These are phyloP conservation scores for Zygosaccharomyces bailii DNA, from an alignment of 805 yeast genomes.

Conservation along the genomic window DNA sequence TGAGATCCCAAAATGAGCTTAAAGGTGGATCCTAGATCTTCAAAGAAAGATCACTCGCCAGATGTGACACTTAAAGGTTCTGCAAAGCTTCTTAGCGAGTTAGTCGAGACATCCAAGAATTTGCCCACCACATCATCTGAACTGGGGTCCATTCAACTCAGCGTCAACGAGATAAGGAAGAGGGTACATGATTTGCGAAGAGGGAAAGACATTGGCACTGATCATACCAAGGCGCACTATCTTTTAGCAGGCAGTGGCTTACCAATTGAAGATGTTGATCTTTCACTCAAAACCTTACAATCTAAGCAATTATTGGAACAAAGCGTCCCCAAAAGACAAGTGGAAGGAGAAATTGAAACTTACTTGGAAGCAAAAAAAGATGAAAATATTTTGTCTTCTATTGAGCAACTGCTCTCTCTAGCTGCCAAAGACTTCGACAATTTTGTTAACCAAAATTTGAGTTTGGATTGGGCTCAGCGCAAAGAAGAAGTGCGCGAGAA, in stretches of 20 bases:
- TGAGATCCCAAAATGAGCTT: slow-evolving; percentile 7
- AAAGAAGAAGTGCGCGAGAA: slow-evolving; percentile 70
- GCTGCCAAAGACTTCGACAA: slow-evolving; percentile 82
- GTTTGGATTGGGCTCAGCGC: slow-evolving; percentile 80
- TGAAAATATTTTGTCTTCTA: slow-evolving; percentile 75
- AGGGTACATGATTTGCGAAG: slow-evolving; percentile 59
- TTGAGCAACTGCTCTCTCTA: slow-evolving; percentile 69
- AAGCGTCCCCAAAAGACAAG: slow-evolving; percentile 17
- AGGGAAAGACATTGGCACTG: slow-evolving; percentile 38
- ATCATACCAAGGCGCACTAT: slow-evolving; percentile 75
- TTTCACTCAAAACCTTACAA: slow-evolving; percentile 45
- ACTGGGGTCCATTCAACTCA: slow-evolving; percentile 75
- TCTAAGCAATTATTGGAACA: slow-evolving; percentile 39
- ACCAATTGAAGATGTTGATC: slow-evolving; percentile 77
- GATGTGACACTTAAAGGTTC: slow-evolving; percentile 10
- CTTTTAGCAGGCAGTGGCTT: slow-evolving; percentile 86
- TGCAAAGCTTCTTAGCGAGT: slow-evolving; percentile 51
- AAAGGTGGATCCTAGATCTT: slow-evolving; percentile 6
- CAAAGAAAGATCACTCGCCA: slow-evolving; percentile 5
- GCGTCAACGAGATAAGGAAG: slow-evolving; percentile 72
- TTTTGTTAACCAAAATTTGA: slow-evolving; percentile 66
- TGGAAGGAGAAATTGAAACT: slow-evolving; percentile 50
- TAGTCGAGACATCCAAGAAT: slow-evolving; percentile 71
- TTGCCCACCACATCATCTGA: slow-evolving; percentile 65
- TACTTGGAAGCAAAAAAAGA: slow-evolving; percentile 70